Evolutionary conservation across 2,329 filamentous ascomycete species (phyloP), one percentile per base, ranked within the genome.

Genomic region (Beauveria caledonica): DNA sequence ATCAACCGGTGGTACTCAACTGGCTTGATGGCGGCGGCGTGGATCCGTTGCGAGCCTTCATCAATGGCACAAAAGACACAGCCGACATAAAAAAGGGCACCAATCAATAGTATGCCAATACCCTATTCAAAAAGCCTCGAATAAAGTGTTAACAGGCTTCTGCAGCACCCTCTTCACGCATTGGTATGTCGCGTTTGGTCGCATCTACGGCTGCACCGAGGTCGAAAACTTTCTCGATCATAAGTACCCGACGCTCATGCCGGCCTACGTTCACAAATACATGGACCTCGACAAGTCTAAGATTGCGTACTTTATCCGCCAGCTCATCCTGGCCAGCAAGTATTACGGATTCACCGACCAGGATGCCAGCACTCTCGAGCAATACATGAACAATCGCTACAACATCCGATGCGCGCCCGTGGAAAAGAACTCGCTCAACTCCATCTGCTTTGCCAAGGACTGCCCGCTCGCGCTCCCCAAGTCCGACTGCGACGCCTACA

Each of bases 181-280:
- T 51, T 71, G 68, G 67, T 67, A 68, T 40, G 63, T 63, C 3
- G 66, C 68, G 17, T 72, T 72, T 58, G 65, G 66, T 39, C 63
- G 63, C 27, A 62, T 69, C 17, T 71, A 67, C 57, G 65, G 65
- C 19, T 72, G 70, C 60, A 67, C 63, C 11, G 44, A 54, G 10
- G 64, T 63, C 13, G 62, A 63, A 27, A 60, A 64, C 3, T 62
- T 66, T 27, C 7, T 60, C 49, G 40, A 53, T 5, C 5, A 60
- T 21, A 46, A 53, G 19, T 60, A 60, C 40, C 25, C 11, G 10
- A 53, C 57, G 9, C 27, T 60, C 40, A 60, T 40, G 49, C 65
- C 67, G 1, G 68, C 70, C 29, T 72, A 71, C 60, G 69, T 70
- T 5, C 70, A 72, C 64, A 71, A 71, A 48, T 72, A 64, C 60